Evolutionary conservation across 192 early-diverging fungal species (phyloP), one percentile per base, ranked within the genome.

Genomic region (Coemansia sp.): DNA sequence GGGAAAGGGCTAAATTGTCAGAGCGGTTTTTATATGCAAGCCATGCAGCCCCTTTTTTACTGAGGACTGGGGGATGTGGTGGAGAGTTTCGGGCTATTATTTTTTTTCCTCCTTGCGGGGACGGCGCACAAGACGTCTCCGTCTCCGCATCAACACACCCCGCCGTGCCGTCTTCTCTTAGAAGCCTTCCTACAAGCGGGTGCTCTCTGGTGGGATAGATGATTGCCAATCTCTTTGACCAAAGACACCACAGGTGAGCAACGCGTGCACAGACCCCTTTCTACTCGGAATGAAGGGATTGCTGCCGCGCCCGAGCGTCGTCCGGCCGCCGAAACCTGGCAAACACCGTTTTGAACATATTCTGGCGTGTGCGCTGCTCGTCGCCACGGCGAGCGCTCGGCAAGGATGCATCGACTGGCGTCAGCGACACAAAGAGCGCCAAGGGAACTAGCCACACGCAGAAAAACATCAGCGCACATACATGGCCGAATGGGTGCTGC

Each of bases 391-490:
- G 65, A 2, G 95, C 92, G 65, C 91, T 68, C 4, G 77, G 77
- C 28, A 80, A 66, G 62, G 68, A 35, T 1, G 69, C 16, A 9
- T 80, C 77, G 9, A 59, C 37, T 0, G 77, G 77, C 56, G 59
- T 93, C 53, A 96, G 83, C 37, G 92, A 94, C 66, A 99, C 90
- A 66, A 99, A 95, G 71, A 92, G 94, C 18, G 89, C 76, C 61
- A 99, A 91, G 3, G 96, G 96, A 9, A 99, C 85, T 53, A 96
- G 66, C 96, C 96, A 99, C 8, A 99, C 92, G 67, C 89, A 90
- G 62, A 97, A 85, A 18, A 92, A 93, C 83, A 99, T 97, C 83
- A 96, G 95, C 18, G 91, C 84, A 50, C 91, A 91, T 55, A 95
- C 90, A 57, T 93, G 91, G 63, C 83, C 73, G 66, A 96, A 94